Base-by-base conservation (phyloP, 768 basidiomycete species). In the Leccinellum rugosiceps region DNA sequence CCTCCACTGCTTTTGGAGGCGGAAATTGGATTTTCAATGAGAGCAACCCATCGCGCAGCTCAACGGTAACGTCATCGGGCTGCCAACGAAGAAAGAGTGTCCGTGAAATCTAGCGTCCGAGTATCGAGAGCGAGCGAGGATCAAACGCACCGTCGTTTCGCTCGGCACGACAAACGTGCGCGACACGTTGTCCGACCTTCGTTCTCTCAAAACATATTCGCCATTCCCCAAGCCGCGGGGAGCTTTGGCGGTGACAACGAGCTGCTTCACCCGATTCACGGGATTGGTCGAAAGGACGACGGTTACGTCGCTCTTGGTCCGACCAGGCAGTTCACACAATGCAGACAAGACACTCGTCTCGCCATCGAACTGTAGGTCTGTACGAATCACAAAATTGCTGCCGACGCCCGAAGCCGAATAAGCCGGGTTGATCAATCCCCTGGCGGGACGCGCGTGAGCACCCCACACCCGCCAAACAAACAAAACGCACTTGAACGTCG, bases 311-410 rank as follows among this genome's bases (percentile, higher is more conserved):
- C 69, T 69, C 59, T 76, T 80, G 65, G 78, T 80, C 67, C 88
- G 75, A 44, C 88, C 88, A 4, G 88, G 88, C 30, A 90, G 75
- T 71, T 90, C 87, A 66, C 88, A 79, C 73, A 83, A 76, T 52
- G 82, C 84, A 56, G 78, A 79, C 64, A 88, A 72, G 38, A 77
- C 66, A 68, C 77, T 77, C 51, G 77, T 80, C 32, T 77, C 75
- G 35, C 68, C 62, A 66, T 84, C 79, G 74, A 83, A 86, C 66
- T 81, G 76, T 52, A 85, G 72, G 71, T 90, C 88, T 30, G 83
- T 76, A 63, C 84, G 83, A 59, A 87, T 83, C 60, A 76, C 66
- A 64, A 78, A 77, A n/a, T 63, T 72, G 44, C 19, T 45, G 44
- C n/a, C 43, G 43, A 25, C 35, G 11, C 59, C 57, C 31, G 60